Percentiles rank a stretch among this genome's conserved stretches.
phyloP scores from a whole-genome alignment of 495 filamentous ascomycete genomes.

The Cercophora scortea region DNA sequence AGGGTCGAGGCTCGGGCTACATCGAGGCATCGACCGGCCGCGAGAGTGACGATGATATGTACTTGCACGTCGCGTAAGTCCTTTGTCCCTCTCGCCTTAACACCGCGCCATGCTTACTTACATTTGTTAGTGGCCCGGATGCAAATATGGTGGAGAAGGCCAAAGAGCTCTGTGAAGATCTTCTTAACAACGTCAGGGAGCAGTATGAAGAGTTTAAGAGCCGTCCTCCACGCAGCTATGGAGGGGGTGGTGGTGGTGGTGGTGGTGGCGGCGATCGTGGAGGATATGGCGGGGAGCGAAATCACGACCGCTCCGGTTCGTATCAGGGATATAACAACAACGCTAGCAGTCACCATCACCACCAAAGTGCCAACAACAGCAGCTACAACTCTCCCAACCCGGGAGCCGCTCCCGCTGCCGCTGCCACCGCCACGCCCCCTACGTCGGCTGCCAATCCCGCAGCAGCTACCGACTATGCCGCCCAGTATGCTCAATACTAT shows the following conservation, averaged over 20 bases:
- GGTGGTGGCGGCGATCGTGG: slow-evolving; percentile 14
- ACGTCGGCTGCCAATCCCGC: slow-evolving; percentile 26
- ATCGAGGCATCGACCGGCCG: slow-evolving; percentile 72
- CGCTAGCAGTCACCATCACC: slow-evolving; percentile 13
- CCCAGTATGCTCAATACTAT: slow-evolving; percentile 83
- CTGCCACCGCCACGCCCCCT: slow-evolving; percentile 23
- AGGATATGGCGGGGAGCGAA: slow-evolving; percentile 20
- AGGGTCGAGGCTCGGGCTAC: slow-evolving; percentile 93
- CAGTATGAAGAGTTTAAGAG: slow-evolving; percentile 87
- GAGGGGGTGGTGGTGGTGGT: slow-evolving; percentile 28
- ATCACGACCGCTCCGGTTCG: slow-evolving; percentile 15
- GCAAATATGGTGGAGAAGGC: slow-evolving; percentile 77
- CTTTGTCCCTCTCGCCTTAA: not conserved
- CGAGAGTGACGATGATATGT: slow-evolving; percentile 95
- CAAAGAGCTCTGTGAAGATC: slow-evolving; percentile 79
- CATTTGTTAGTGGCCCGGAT: slow-evolving; percentile 66
- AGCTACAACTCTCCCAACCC: slow-evolving; percentile 28
- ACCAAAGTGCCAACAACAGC: slow-evolving; percentile 7
- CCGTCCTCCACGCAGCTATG: slow-evolving; percentile 65
- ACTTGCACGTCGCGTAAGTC: slow-evolving; percentile 84
- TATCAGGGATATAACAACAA: slow-evolving; percentile 31
- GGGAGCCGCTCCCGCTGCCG: slow-evolving; percentile 24
- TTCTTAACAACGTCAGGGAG: slow-evolving; percentile 72
- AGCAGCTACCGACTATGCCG: slow-evolving; percentile 53
- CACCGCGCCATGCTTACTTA: slow-evolving; percentile 19